phyloP scores from a whole-genome alignment of 768 basidiomycete species.

The Boletus sp. region DNA sequence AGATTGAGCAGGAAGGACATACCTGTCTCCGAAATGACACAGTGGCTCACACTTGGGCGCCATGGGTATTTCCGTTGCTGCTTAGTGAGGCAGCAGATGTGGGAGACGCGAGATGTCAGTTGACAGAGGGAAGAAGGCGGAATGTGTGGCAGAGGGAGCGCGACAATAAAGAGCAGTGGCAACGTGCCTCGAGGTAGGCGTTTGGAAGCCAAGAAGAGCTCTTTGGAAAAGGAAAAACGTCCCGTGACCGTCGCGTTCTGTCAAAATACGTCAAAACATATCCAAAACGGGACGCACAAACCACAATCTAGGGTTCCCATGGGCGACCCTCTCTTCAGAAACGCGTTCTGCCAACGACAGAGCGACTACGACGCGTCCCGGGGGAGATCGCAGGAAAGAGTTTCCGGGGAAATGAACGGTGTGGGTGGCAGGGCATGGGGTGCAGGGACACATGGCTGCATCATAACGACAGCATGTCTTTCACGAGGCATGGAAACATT shows the following conservation, averaged over 20 bases:
- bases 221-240: conserved; percentile 33
- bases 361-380: neutral
- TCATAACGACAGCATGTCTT: conserved; percentile 12
- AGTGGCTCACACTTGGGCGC: conserved; percentile 64
- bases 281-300: conserved; percentile 10
- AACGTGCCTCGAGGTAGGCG: conserved; percentile 30
- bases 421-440: conserved; percentile 15
- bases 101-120: neutral
- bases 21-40: conserved; percentile 79
- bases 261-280: conserved; percentile 24
- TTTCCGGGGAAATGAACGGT: neutral
- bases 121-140: neutral
- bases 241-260: conserved; percentile 37
- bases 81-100: conserved; percentile 6
- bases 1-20: conserved; percentile 18
- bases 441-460: conserved; percentile 10
- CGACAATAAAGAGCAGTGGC: conserved; percentile 24
- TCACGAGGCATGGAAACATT: conserved; percentile 14
- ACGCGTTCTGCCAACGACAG: neutral
- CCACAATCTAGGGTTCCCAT: conserved; percentile 21
- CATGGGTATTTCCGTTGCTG: conserved; percentile 29
- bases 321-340: neutral
- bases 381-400: neutral
- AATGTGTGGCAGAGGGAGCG: conserved; percentile 13
- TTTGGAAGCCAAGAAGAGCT: conserved; percentile 23